phyloP scores from a whole-genome alignment of 306 rosid species.

The Dalbergia oliveri region DNA sequence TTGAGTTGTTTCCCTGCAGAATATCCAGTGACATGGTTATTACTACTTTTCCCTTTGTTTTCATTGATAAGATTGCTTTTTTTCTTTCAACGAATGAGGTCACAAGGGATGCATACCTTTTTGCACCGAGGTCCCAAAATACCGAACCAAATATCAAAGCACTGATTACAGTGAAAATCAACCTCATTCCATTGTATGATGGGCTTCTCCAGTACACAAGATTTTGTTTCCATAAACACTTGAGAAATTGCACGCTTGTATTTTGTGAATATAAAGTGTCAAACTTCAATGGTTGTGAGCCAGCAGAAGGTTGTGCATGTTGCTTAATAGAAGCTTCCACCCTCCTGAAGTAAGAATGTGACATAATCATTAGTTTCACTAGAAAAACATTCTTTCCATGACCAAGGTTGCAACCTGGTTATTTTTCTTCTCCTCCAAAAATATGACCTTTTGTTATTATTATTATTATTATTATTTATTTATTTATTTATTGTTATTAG shows the following conservation, averaged over 20 bases:
- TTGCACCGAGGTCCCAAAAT: constrained; percentile 76
- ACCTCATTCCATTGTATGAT: constrained; percentile 75
- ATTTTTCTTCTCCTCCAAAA: background rate
- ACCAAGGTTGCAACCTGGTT: background rate
- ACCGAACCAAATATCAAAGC: constrained; percentile 75
- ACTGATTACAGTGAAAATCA: constrained; percentile 63
- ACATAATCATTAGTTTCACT: constrained; percentile 13
- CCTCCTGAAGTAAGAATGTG: constrained; percentile 53
- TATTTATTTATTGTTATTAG: background rate
- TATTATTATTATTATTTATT: background rate
- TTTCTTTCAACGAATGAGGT: constrained; percentile 20
- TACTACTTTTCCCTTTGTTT: background rate
- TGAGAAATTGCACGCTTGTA: constrained; percentile 56
- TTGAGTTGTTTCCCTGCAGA: constrained; percentile 67
- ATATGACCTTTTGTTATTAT: background rate
- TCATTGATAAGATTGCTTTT: constrained; percentile 12
- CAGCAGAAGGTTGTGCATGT: constrained; percentile 60
- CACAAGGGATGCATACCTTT: constrained; percentile 55
- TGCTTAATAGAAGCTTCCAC: constrained; percentile 67
- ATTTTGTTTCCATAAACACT: constrained; percentile 83
- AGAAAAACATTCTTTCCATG: constrained; percentile 1
- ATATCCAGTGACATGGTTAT: constrained; percentile 35
- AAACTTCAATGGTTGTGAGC: constrained; percentile 71
- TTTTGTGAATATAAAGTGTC: constrained; percentile 64
- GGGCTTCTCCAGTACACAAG: constrained; percentile 96